Percentiles rank a stretch among this genome's conserved stretches.
phyloP scores from a whole-genome alignment of 169 alveolate genomes.

The Theileria equi region DNA sequence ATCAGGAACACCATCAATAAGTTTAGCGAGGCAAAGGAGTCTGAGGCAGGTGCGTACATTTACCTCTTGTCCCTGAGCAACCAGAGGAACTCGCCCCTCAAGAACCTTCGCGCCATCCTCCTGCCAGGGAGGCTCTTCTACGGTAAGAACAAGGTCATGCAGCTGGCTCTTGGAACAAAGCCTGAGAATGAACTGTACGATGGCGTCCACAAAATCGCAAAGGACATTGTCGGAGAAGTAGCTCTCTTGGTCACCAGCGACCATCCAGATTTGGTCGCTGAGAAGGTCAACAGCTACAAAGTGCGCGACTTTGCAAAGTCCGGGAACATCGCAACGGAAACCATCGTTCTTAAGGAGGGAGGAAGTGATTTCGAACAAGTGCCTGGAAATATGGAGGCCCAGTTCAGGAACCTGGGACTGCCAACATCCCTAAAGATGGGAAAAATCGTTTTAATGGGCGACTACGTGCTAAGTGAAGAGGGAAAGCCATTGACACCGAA shows the following conservation, averaged over 20 bases:
- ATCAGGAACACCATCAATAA: slow-evolving; percentile 30
- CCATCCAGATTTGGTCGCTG: slow-evolving; percentile 43
- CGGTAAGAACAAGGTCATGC: slow-evolving; percentile 76
- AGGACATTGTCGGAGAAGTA: slow-evolving; percentile 48
- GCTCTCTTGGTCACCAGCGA: slow-evolving; percentile 50
- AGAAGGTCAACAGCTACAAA: slow-evolving; percentile 45
- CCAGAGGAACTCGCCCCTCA: slow-evolving; percentile 71
- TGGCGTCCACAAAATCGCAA: slow-evolving; percentile 64
- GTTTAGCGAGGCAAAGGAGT: background rate
- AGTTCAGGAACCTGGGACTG: slow-evolving; percentile 49
- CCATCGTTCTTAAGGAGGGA: slow-evolving; percentile 41
- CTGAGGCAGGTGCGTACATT: slow-evolving; percentile 27
- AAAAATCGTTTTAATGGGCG: slow-evolving; percentile 48
- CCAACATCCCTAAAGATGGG: slow-evolving; percentile 62
- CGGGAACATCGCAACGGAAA: slow-evolving; percentile 38
- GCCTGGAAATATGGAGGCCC: slow-evolving; percentile 68
- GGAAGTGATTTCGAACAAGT: slow-evolving; percentile 26
- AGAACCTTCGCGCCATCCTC: slow-evolving; percentile 52
- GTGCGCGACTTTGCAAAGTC: slow-evolving; percentile 52
- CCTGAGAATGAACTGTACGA: slow-evolving; percentile 61
- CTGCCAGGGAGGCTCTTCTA: slow-evolving; percentile 67
- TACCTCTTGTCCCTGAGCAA: slow-evolving; percentile 62
- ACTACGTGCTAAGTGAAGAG: slow-evolving; percentile 42
- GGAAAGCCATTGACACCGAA: slow-evolving; percentile 47
- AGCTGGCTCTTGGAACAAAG: slow-evolving; percentile 68